Evolutionary conservation across 2,329 filamentous ascomycete species (phyloP), one percentile per base, ranked within the genome.

Genomic region (Periconia digitata): DNA sequence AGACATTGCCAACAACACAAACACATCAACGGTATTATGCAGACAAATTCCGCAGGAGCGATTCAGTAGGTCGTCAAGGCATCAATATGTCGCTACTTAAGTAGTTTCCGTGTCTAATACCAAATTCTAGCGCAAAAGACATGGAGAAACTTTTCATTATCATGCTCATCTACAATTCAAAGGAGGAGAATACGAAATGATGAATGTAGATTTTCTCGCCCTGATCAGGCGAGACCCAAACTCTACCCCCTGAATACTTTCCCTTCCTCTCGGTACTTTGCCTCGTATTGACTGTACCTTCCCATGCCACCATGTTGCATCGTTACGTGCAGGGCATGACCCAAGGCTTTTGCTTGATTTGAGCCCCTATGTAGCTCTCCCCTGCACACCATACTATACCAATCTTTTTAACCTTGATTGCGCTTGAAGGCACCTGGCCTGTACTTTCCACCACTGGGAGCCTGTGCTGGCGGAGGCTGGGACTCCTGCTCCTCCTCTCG

Each of bases 381-480:
- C 27, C 12, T 32, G 27, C 8, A 6, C 10, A 10, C 27, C 12
- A 15, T 27, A 6, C 27, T 10, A 32, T 5, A 32, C 27, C n/a
- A 32, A 13, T 13, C 27, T 32, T 32, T 22, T 40, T 54, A 36
- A 37, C 47, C 56, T 29, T 51, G 17, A 18, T 16, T 55, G 35
- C 64, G 60, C 52, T 49, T 62, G 50, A 73, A 73, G 41, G 62
- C 62, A 50, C 71, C 71, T 21, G 71, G 72, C 55, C 70, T 66
- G 50, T 74, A 74, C 60, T 69, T 72, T 35, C 71, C 71, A 54
- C 66, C 68, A 44, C 60, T 62, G 7, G 62, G 38, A 38, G 47
- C 62, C 43, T 63, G 59, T 5, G 52, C 46, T 8, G 62, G 55
- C 41, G 64, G 57, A 43, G 47, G 56, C 18, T 54, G 53, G 23